These are phyloP conservation scores for Epichloe festucae DNA, from an alignment of 2,329 filamentous ascomycete genomes.

Conservation along the genomic window DNA sequence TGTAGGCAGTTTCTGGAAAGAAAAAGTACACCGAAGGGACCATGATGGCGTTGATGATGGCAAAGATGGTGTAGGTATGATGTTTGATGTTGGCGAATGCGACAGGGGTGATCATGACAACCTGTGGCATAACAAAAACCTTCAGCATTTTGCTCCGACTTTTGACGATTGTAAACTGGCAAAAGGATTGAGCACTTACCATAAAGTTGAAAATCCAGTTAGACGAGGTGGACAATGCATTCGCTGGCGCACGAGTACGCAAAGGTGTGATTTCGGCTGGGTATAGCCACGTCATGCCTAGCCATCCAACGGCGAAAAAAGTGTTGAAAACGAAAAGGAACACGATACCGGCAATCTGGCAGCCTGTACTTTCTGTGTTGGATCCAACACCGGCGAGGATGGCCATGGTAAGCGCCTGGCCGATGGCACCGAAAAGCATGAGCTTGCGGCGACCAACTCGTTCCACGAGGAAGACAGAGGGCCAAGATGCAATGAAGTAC, in stretches of 20 bases:
- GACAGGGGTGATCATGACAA: slow-evolving; percentile 51
- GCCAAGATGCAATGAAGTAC: slow-evolving; percentile 51
- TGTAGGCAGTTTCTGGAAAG: slow-evolving; percentile 52
- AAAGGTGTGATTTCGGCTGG: slow-evolving; percentile 55
- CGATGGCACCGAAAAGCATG: slow-evolving; percentile 56
- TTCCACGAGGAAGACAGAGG: slow-evolving; percentile 48
- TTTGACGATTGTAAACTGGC: neutral
- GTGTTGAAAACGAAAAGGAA: slow-evolving; percentile 52
- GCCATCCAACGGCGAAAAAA: slow-evolving; percentile 46
- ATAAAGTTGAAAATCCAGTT: slow-evolving; percentile 54
- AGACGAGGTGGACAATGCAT: slow-evolving; percentile 38
- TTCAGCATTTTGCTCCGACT: neutral
- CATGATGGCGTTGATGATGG: slow-evolving; percentile 49
- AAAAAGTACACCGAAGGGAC: slow-evolving; percentile 46
- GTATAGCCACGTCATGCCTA: slow-evolving; percentile 50
- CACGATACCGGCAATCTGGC: slow-evolving; percentile 47
- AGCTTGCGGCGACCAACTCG: slow-evolving; percentile 54
- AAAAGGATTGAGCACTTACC: slow-evolving; percentile 13
- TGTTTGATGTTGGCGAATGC: slow-evolving; percentile 43
- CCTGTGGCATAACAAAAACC: slow-evolving; percentile 11
- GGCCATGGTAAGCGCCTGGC: slow-evolving; percentile 52
- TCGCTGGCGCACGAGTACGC: slow-evolving; percentile 50
- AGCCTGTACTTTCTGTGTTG: slow-evolving; percentile 32
- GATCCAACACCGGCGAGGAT: slow-evolving; percentile 45
- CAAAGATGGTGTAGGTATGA: slow-evolving; percentile 54